Base-by-base conservation (phyloP, 2,329 filamentous ascomycete genomes). In the Calonectria pauciramosa region DNA sequence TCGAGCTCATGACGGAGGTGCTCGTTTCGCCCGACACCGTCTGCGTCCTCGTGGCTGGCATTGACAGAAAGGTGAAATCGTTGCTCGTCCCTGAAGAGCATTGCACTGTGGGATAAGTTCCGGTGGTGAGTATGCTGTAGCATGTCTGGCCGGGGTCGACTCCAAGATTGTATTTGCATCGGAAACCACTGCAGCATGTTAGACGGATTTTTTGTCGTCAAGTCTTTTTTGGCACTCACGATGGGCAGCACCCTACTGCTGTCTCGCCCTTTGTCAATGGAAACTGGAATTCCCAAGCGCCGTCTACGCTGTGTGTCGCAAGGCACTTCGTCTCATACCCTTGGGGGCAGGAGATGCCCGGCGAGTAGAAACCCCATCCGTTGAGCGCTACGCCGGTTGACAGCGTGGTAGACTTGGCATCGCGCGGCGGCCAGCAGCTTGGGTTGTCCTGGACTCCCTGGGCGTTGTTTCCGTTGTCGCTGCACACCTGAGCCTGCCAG, bases 321-420 rank as follows among this genome's bases (percentile, higher is more conserved):
- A 77, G 78, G 66, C 84, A 86, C 2, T 83, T 80, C 7, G 83
- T 77, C 18, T 70, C 77, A 73, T 85, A 83, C 11, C 83, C 84
- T 4, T 66, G 63, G 0, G 84, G 84, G 68, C 84, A 85, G 2
- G 74, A 70, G 13, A 84, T 41, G 0, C 83, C 84, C 0, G 84
- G 84, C 4, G 83, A 85, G 70, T 85, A 85, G 70, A 84, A 84
- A 9, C 84, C 84, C 82, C 83, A 82, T 30, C 83, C 83, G 11
- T 71, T 64, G 18, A 85, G 69, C 6, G 81, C 75, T 4, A 70
- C 70, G 0, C 44, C 36, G 1, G 80, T 78, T 1, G 73, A 65
- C 2, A 64, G 5, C 9, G 44, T 23, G 10, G 41, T 64, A 6
- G 74, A 73, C 6, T 72, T 73, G 16, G 69, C 51, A 0, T 70